These are phyloP conservation scores for Hondaea fermentalgiana DNA, from an alignment of 108 stramenopile species.

Conservation along the genomic window DNA sequence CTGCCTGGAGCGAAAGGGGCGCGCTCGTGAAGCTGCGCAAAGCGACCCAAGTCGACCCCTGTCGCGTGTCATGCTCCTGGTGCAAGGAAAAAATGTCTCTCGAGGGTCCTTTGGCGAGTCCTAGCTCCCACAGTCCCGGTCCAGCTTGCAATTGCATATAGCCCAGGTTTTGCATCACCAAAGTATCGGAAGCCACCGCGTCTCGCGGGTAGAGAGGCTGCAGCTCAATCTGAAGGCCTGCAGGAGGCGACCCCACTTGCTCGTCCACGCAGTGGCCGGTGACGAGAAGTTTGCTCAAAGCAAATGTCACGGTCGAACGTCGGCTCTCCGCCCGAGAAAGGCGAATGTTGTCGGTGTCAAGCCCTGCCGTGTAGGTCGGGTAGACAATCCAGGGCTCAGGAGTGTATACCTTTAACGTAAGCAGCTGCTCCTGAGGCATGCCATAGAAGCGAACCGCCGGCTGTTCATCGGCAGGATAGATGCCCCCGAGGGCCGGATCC, in stretches of 20 bases:
- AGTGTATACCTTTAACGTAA: conserved; percentile 87
- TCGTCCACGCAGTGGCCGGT: conserved; percentile 85
- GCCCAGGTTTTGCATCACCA: conserved; percentile 95
- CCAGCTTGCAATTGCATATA: conserved; percentile 93
- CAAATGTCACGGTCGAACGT: conserved; percentile 49
- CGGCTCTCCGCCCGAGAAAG: conserved; percentile 51
- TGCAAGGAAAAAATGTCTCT: conserved; percentile 80
- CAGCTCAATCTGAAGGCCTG: conserved; percentile 82
- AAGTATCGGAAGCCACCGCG: conserved; percentile 61
- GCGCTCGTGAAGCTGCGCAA: not conserved
- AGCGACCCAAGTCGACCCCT: not conserved
- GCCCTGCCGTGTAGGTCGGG: conserved; percentile 54
- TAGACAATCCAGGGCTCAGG: conserved; percentile 94
- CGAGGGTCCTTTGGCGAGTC: conserved; percentile 61
- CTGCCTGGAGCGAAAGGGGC: not conserved
- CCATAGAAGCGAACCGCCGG: conserved; percentile 59
- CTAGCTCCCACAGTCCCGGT: conserved; percentile 78
- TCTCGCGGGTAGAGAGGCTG: not conserved
- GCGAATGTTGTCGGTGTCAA: conserved; percentile 90
- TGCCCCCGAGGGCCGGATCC: not conserved
- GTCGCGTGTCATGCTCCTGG: no score
- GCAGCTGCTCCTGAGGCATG: conserved; percentile 67
- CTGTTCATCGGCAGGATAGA: not conserved
- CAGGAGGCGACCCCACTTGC: conserved; percentile 56
- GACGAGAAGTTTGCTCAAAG: conserved; percentile 69